Evolutionary conservation across 2,329 filamentous ascomycete genomes (phyloP).

Genomic region (Furcasterigmium furcatum): DNA sequence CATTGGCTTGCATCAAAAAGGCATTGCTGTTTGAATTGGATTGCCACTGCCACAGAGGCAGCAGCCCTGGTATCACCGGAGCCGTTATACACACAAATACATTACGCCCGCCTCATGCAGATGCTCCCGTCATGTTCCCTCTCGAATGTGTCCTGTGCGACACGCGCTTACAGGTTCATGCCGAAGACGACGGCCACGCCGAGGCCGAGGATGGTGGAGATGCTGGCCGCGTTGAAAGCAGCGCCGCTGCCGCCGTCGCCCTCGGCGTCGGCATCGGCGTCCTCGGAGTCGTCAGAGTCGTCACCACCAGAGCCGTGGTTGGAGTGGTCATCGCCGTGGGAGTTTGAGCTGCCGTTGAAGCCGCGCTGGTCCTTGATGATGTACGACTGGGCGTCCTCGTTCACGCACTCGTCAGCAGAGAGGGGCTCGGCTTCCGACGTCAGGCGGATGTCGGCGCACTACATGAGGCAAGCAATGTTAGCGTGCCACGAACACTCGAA

Average conservation of each 20-base stretch:
- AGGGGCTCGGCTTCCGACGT: constrained; percentile 44
- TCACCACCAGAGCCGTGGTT: constrained; percentile 3
- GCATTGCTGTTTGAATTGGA: too few species aligned
- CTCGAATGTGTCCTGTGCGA: neutral
- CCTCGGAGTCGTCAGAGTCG: constrained; percentile 9
- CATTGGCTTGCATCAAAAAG: too few species aligned
- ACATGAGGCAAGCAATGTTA: too few species aligned
- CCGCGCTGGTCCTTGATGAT: constrained; percentile 23
- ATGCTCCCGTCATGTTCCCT: neutral
- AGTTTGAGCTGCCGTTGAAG: constrained; percentile 40
- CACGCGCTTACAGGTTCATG: constrained; percentile 24
- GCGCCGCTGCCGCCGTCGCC: constrained; percentile 5
- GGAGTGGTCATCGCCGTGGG: constrained; percentile 69
- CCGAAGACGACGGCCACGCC: constrained; percentile 32
- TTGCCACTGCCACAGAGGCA: neutral
- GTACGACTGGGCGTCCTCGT: constrained; percentile 46
- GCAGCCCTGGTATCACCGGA: constrained; percentile 9
- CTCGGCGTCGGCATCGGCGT: constrained; percentile 14
- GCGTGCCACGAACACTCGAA: too few species aligned
- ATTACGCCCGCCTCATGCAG: constrained; percentile 6
- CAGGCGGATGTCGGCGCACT: constrained; percentile 76
- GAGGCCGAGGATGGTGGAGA: constrained; percentile 26
- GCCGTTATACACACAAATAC: constrained; percentile 8
- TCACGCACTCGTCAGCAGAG: constrained; percentile 50
- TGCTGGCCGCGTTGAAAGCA: constrained; percentile 11